phyloP scores from a whole-genome alignment of 306 rosid species.

The Rosa multiflora region DNA sequence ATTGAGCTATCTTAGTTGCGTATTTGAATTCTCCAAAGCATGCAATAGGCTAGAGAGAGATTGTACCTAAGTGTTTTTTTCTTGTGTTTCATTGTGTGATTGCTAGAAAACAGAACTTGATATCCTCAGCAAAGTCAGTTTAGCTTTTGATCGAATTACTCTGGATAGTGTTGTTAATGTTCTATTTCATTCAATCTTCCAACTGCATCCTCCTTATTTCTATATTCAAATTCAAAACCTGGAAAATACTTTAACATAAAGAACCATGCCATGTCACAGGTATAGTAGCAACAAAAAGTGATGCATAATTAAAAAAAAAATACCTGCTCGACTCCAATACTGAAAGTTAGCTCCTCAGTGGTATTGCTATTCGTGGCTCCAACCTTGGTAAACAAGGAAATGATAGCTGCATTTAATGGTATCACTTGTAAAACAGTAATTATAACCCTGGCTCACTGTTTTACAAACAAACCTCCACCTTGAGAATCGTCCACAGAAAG shows the following conservation, averaged over 20 bases:
- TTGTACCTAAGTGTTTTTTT: no score
- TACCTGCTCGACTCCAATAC: not conserved
- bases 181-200: conserved; percentile 1
- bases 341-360: not conserved
- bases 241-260: not conserved
- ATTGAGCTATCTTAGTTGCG: not conserved
- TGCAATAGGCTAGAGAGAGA: no score
- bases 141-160: no score
- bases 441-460: not conserved
- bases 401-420: not conserved
- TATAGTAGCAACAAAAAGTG: not conserved
- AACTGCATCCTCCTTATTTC: not conserved
- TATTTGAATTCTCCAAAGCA: no score
- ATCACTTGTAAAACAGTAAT: conserved; percentile 14
- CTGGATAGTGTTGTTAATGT: not conserved
- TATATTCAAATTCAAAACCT: conserved; percentile 12
- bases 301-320: not conserved
- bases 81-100: no score
- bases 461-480: conserved; percentile 2
- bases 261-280: not conserved
- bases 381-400: not conserved
- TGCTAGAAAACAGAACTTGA: no score
- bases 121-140: no score
- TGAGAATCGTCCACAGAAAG: not conserved
- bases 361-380: not conserved